Conservation (phyloP, 345 rosid species). For the Eutrema yunnanense region DNA sequence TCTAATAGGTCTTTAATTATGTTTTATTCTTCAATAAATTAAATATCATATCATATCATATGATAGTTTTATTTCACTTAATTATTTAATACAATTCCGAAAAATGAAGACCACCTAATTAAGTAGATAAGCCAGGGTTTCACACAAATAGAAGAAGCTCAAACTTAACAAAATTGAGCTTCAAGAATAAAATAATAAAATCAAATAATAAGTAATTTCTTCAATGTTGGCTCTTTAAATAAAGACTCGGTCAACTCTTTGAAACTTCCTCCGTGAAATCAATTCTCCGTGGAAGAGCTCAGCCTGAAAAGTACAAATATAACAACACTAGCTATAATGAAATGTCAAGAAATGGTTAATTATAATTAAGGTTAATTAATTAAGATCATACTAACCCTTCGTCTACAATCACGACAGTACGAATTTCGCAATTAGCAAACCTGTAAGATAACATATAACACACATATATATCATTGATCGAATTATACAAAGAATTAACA, state of each 20-base stretch:
- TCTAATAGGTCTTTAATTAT: not conserved
- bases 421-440: slow-evolving; percentile 32
- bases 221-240: not conserved
- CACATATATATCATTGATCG: not conserved
- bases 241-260: not conserved
- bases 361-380: not conserved
- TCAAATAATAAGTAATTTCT: not conserved
- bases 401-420: slow-evolving; percentile 30
- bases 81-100: not conserved
- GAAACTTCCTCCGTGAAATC: slow-evolving; percentile 13
- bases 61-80: not conserved
- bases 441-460: slow-evolving; percentile 1
- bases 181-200: slow-evolving; percentile 16
- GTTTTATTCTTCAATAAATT: not conserved
- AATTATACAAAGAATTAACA: not conserved
- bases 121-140: not conserved
- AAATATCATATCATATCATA: not conserved
- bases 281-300: not conserved
- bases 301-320: slow-evolving; percentile 13
- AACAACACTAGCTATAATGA: not conserved
- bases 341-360: slow-evolving; percentile 2
- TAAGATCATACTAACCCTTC: slow-evolving; percentile 22
- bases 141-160: not conserved
- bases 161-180: not conserved
- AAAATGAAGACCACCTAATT: not conserved